phyloP scores from a whole-genome alignment of 768 basidiomycete species.

The Amanita phalloides region DNA sequence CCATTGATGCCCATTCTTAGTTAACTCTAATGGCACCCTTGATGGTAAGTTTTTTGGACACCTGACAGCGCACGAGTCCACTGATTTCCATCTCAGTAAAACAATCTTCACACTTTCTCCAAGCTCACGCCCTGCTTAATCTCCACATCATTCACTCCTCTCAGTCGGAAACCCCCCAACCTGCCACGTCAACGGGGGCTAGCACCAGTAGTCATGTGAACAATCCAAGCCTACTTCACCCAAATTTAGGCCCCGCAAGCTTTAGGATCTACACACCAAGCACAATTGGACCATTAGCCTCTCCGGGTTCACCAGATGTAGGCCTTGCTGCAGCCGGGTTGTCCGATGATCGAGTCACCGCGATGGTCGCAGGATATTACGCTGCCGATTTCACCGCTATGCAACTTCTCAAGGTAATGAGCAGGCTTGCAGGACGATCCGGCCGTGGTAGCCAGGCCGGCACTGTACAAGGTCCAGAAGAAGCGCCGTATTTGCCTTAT shows the following conservation, averaged over 20 bases:
- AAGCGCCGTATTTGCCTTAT: conserved; percentile 56
- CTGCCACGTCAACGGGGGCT: conserved; percentile 20
- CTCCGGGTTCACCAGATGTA: not conserved
- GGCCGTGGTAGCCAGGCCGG: conserved; percentile 29
- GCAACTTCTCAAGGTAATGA: conserved; percentile 77
- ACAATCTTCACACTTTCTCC: conserved; percentile 75
- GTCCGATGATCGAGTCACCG: conserved; percentile 20
- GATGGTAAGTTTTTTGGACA: conserved; percentile 38
- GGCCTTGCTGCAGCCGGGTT: conserved; percentile 2
- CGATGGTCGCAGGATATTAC: conserved; percentile 33
- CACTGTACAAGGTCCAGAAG: conserved; percentile 6
- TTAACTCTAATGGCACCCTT: conserved; percentile 62
- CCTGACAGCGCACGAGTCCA: not conserved
- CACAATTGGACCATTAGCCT: conserved; percentile 12
- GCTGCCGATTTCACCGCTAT: conserved; percentile 65
- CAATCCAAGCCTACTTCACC: conserved; percentile 42
- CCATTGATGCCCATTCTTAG: conserved; percentile 22
- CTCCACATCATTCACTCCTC: conserved; percentile 83
- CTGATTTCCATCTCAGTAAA: conserved; percentile 36
- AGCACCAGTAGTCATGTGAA: conserved; percentile 23
- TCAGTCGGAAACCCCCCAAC: conserved; percentile 33
- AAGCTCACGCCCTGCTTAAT: conserved; percentile 75
- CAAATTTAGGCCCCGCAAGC: conserved; percentile 48
- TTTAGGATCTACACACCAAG: conserved; percentile 50
- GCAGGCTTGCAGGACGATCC: conserved; percentile 38